Percentiles rank a stretch among this genome's conserved stretches.
These are phyloP conservation scores for Polyplosphaeria fusca DNA, from an alignment of 495 filamentous ascomycete genomes.

Conservation along the genomic window DNA sequence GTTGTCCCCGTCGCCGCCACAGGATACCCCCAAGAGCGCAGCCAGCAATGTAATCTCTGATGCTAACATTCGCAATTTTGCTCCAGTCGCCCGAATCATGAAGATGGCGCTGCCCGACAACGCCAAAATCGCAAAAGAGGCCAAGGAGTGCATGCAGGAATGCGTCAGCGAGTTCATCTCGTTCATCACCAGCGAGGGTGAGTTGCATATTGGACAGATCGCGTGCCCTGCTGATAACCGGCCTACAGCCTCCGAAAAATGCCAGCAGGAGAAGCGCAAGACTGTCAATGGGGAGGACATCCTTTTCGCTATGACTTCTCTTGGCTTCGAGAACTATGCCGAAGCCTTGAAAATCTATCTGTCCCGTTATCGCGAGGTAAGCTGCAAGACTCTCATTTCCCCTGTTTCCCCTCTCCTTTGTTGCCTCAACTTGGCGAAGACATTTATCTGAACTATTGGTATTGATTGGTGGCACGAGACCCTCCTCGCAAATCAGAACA, in stretches of 20 bases:
- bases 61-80: slow-evolving; percentile 88
- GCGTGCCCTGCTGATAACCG: slow-evolving; percentile 10
- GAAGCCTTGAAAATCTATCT: slow-evolving; percentile 98
- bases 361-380: slow-evolving; percentile 95
- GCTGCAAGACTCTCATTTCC: slow-evolving; percentile 43
- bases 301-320: slow-evolving; percentile 96
- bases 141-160: slow-evolving; percentile 99
- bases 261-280: slow-evolving; percentile 98
- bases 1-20: slow-evolving; percentile 43
- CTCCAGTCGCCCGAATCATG: slow-evolving; percentile 98
- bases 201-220: slow-evolving; percentile 26
- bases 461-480: slow-evolving; percentile 43
- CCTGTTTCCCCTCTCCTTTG: slow-evolving; percentile 32
- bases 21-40: slow-evolving; percentile 14
- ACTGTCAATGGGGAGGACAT: slow-evolving; percentile 99
- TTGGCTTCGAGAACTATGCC: slow-evolving; percentile 98
- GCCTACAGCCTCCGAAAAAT: slow-evolving; percentile 90
- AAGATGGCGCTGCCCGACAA: slow-evolving; percentile 95
- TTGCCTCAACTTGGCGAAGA: slow-evolving; percentile 31
- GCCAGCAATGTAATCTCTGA: slow-evolving; percentile 49
- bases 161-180: slow-evolving; percentile 99
- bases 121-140: slow-evolving; percentile 98
- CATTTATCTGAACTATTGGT: slow-evolving; percentile 40
- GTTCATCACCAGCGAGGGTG: slow-evolving; percentile 98
- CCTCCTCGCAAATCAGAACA: slow-evolving; percentile 43